Percentiles rank a stretch among this genome's conserved stretches.
phyloP scores from a whole-genome alignment of 169 alveolate species.

The Plasmodium relictum region DNA sequence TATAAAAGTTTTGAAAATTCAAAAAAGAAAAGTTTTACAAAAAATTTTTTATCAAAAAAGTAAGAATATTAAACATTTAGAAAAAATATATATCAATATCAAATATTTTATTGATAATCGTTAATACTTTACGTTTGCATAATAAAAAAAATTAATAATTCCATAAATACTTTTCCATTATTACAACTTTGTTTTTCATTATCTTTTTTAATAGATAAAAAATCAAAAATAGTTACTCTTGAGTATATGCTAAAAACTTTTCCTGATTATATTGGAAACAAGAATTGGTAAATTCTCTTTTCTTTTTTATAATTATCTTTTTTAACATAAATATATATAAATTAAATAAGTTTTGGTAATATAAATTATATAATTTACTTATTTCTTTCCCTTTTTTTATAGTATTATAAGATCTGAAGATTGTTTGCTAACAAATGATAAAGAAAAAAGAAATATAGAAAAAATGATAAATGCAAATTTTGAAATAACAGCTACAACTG shows the following conservation, averaged over 20 bases:
- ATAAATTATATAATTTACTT: background rate
- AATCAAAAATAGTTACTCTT: conserved; percentile 6
- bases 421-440: conserved; percentile 29
- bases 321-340: background rate
- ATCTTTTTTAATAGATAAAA: conserved; percentile 5
- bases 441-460: conserved; percentile 34
- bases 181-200: background rate
- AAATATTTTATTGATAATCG: too few species aligned
- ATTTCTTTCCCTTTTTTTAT: conserved; percentile 1
- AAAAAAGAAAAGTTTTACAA: conserved; percentile 17
- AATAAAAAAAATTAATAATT: too few species aligned
- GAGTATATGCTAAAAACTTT: background rate
- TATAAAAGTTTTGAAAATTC: conserved; percentile 7
- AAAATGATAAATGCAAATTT: conserved; percentile 36
- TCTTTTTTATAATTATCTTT: background rate
- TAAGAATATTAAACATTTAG: background rate
- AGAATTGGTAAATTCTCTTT: background rate
- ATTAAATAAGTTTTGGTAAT: too few species aligned
- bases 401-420: conserved; percentile 50
- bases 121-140: too few species aligned
- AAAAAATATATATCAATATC: too few species aligned
- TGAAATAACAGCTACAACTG: conserved; percentile 29
- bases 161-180: too few species aligned
- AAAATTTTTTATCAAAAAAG: conserved; percentile 17
- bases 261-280: background rate